These are phyloP conservation scores for Ammopiptanthus mongolicus DNA, from an alignment of 306 rosid species.

Conservation along the genomic window DNA sequence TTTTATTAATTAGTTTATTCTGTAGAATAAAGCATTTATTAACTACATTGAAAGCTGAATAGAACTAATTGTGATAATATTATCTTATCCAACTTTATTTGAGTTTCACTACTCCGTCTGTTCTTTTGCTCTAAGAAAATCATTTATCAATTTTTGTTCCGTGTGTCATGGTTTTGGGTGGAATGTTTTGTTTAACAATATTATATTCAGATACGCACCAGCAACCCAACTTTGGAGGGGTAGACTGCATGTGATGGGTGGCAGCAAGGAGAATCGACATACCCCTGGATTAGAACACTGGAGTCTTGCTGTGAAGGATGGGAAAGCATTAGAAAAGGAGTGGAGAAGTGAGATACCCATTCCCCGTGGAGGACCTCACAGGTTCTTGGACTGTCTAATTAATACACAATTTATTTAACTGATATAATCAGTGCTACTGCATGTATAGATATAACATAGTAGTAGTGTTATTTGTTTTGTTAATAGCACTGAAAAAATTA, in stretches of 20 bases:
- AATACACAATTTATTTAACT: neutral
- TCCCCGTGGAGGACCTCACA: conserved; percentile 98
- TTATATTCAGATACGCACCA: conserved; percentile 75
- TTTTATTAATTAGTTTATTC: neutral
- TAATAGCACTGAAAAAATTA: neutral
- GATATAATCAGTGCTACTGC: neutral
- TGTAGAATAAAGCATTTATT: neutral
- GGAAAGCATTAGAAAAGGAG: conserved; percentile 64
- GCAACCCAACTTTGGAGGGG: conserved; percentile 98
- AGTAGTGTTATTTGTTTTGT: neutral
- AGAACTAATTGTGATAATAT: neutral
- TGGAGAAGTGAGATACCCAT: conserved; percentile 85
- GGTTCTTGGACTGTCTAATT: conserved; percentile 39
- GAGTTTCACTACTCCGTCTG: conserved; percentile 2
- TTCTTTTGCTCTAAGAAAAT: neutral
- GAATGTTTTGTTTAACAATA: conserved; percentile 19
- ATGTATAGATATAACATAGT: neutral
- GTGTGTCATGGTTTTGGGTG: conserved; percentile 3
- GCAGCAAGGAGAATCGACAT: conserved; percentile 94
- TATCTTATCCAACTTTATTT: neutral
- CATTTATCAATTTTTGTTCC: neutral
- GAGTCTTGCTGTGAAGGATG: conserved; percentile 90
- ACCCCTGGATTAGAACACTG: conserved; percentile 92
- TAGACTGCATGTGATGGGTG: conserved; percentile 98
- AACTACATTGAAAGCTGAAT: neutral